These are phyloP conservation scores for Arctium minus DNA, from an alignment of 129 eudicot genomes.

Conservation along the genomic window DNA sequence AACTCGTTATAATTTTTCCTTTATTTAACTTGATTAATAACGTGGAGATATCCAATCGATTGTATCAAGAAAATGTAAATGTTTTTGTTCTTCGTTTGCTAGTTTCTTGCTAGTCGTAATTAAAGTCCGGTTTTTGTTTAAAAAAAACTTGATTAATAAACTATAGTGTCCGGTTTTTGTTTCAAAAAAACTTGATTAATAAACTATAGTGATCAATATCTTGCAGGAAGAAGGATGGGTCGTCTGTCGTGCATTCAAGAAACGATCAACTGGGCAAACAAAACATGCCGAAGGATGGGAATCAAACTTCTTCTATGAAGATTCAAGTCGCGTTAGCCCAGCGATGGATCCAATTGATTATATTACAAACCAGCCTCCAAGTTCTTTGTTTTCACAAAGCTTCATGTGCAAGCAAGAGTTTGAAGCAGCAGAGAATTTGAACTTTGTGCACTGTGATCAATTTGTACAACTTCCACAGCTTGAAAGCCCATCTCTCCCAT, in stretches of 20 bases:
- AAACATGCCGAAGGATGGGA: slow-evolving; percentile 66
- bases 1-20: neutral
- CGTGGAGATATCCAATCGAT: no score
- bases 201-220: neutral
- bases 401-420: slow-evolving; percentile 75
- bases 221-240: slow-evolving; percentile 98
- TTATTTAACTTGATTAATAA: neutral
- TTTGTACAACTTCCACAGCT: slow-evolving; percentile 85
- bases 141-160: no score
- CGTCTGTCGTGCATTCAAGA: slow-evolving; percentile 93
- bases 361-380: slow-evolving; percentile 43
- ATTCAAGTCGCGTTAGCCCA: slow-evolving; percentile 48
- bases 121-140: no score
- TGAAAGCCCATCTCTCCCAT: slow-evolving; percentile 68
- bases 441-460: slow-evolving; percentile 39
- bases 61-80: no score
- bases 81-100: no score
- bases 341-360: slow-evolving; percentile 38
- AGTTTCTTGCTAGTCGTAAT: no score
- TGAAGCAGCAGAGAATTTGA: slow-evolving; percentile 38
- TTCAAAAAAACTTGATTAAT: neutral
- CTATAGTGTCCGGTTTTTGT: no score
- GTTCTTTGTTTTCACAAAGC: slow-evolving; percentile 25
- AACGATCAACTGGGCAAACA: slow-evolving; percentile 57
- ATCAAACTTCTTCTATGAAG: slow-evolving; percentile 53